A percentile compares a stretch with the other conserved stretches of the same genome.
Conservation (phyloP, 2,329 filamentous ascomycete species). For the Aspergillus ochraceus region DNA sequence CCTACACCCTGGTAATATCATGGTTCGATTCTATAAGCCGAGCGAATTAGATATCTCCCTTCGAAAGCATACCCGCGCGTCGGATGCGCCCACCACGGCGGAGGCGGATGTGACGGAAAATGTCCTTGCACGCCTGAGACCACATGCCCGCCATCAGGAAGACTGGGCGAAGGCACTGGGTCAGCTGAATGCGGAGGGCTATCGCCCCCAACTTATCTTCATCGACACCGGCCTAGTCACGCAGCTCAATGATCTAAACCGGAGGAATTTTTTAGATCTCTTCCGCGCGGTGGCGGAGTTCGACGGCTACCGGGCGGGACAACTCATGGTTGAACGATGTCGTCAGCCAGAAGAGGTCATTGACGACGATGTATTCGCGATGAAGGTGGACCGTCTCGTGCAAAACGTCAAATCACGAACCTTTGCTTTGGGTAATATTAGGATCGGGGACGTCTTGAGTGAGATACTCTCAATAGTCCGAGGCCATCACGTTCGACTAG, state of each 20-base stretch:
- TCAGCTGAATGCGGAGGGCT: constrained; percentile 82
- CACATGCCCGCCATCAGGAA: constrained; percentile 64
- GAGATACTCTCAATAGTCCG: constrained; percentile 91
- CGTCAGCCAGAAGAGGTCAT: constrained; percentile 88
- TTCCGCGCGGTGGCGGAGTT: constrained; percentile 97
- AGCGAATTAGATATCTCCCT: constrained; percentile 67
- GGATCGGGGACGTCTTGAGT: constrained; percentile 92
- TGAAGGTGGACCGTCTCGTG: constrained; percentile 97
- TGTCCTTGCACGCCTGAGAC: constrained; percentile 76
- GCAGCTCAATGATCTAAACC: constrained; percentile 82
- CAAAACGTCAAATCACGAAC: constrained; percentile 87
- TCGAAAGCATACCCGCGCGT: constrained; percentile 42
- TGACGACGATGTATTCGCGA: constrained; percentile 83
- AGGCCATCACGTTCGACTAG: constrained; percentile 85
- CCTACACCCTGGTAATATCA: constrained; percentile 95
- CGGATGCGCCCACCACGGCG: constrained; percentile 47
- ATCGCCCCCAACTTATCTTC: constrained; percentile 90
- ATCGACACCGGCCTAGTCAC: constrained; percentile 97
- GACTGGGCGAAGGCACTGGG: constrained; percentile 74
- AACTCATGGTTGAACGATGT: constrained; percentile 94
- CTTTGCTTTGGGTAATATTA: constrained; percentile 88
- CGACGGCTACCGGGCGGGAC: constrained; percentile 90
- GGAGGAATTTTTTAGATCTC: constrained; percentile 87
- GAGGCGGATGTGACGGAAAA: constrained; percentile 80
- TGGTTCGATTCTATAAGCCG: constrained; percentile 96